Percentiles rank a stretch among this genome's conserved stretches.
phyloP scores from a whole-genome alignment of 139 green algal species.

The Chlamydomonas sphaeroides region DNA sequence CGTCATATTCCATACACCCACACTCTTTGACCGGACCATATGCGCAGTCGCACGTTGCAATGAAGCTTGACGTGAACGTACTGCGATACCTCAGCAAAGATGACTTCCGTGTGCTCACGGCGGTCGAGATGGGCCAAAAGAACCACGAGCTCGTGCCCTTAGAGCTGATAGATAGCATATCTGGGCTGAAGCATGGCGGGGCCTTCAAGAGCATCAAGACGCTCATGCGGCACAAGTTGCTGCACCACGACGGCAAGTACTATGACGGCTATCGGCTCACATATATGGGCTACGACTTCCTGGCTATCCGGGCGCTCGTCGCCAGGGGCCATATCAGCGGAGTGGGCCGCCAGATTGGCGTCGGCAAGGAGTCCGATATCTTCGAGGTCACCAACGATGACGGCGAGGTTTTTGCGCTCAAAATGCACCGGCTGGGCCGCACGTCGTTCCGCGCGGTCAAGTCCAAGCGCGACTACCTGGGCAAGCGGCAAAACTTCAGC shows the following conservation, averaged over 20 bases:
- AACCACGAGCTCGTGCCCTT: slow-evolving; percentile 98
- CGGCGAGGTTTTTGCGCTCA: slow-evolving; percentile 89
- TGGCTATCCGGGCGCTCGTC: slow-evolving; percentile 90
- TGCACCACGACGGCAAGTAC: slow-evolving; percentile 95
- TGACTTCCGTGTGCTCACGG: slow-evolving; percentile 94
- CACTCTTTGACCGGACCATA: too few species aligned
- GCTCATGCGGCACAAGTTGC: slow-evolving; percentile 94
- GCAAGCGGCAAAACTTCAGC: slow-evolving; percentile 64
- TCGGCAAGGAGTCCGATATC: slow-evolving; percentile 97
- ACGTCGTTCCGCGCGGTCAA: slow-evolving; percentile 98
- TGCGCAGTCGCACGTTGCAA: slow-evolving; percentile 43
- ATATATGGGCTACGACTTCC: slow-evolving; percentile 96
- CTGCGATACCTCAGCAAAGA: slow-evolving; percentile 95
- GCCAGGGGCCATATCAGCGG: slow-evolving; percentile 81
- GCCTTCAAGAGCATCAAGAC: slow-evolving; percentile 83
- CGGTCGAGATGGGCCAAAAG: slow-evolving; percentile 98
- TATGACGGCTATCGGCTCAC: slow-evolving; percentile 97
- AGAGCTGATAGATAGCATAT: slow-evolving; percentile 91
- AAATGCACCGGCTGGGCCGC: slow-evolving; percentile 96
- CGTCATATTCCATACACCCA: too few species aligned
- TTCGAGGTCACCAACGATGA: slow-evolving; percentile 83
- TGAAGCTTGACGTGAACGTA: slow-evolving; percentile 98
- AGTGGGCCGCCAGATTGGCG: slow-evolving; percentile 94
- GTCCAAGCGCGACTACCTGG: slow-evolving; percentile 97
- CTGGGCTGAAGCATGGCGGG: slow-evolving; percentile 91